Base-by-base conservation (phyloP, 139 green algal species). In the Chlamydomonas schloesseri region DNA sequence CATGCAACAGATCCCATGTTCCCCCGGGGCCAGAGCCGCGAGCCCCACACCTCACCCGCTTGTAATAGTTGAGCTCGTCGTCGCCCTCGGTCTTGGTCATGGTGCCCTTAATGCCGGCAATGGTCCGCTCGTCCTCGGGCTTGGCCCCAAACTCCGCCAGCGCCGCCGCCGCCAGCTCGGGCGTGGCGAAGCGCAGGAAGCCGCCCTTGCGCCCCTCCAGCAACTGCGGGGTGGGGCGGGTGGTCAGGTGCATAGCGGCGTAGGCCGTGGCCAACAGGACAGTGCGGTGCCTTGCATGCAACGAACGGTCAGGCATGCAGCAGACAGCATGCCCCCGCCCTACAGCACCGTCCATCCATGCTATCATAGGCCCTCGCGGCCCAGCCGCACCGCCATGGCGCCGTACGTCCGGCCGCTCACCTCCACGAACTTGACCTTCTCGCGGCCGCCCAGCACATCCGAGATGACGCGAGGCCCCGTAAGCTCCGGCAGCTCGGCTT, bases 31-130 rank as follows among this genome's bases (percentile, higher is more conserved):
- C n/a, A n/a, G n/a, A n/a, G n/a, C n/a, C n/a, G n/a, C n/a, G n/a
- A n/a, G n/a, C n/a, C n/a, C n/a, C n/a, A n/a, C n/a, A 24, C n/a
- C 88, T 82, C 36, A 94, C 89, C 82, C 91, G 88, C 71, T 92
- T 91, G 73, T 94, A 89, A 73, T 91, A 96, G 10, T 90, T 75
- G 47, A 76, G 31, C 88, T 97, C 95, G 72, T 95, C 92, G 13
- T 96, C 88, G 1, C 95, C 95, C 68, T 95, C 90, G 64, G 96
- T 84, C 37, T 91, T 58, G 9, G 42, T 62, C 75, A 96, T 53
- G 0, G 20, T 31, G 18, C 93, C 94, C 20, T 73, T 74, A 60
- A 91, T 81, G 31, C 86, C 87, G 8, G 88, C 93, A 24, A 96
- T 88, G 26, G 83, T 86, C 24, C 84, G 62, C 55, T 90, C 88